A percentile compares a stretch with the other conserved stretches of the same genome.
These are phyloP conservation scores for Senna tora DNA, from an alignment of 306 rosid species.

Conservation along the genomic window DNA sequence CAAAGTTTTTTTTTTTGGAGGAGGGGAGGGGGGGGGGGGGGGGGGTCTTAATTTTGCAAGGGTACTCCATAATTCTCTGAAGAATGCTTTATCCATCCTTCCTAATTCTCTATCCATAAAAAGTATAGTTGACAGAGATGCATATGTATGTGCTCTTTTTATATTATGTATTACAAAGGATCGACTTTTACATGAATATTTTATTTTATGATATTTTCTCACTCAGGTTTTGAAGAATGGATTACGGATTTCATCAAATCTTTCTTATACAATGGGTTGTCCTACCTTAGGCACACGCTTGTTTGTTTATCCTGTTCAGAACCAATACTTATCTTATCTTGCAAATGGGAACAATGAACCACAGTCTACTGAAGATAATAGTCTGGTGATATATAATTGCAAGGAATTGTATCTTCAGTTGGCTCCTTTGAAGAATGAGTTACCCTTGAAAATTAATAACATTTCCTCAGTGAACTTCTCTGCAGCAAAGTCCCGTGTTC, in stretches of 20 bases:
- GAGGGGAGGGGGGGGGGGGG: background rate
- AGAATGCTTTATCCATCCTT: background rate
- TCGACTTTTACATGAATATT: conserved; percentile 12
- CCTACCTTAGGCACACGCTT: conserved; percentile 60
- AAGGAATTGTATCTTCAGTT: conserved; percentile 69
- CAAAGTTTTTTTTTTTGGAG: background rate
- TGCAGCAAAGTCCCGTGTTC: conserved; percentile 40
- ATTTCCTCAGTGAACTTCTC: conserved; percentile 38
- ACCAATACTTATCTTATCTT: conserved; percentile 39
- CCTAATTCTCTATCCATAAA: background rate
- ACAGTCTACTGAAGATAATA: conserved; percentile 32
- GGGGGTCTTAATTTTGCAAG: background rate
- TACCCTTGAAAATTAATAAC: conserved; percentile 39
- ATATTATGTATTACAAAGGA: conserved; percentile 1
- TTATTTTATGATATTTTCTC: conserved; percentile 31
- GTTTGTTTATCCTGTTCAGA: conserved; percentile 54
- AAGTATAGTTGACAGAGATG: background rate
- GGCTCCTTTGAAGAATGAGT: conserved; percentile 46
- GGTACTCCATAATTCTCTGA: background rate
- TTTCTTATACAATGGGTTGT: conserved; percentile 72
- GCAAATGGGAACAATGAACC: conserved; percentile 44
- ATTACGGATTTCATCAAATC: conserved; percentile 69
- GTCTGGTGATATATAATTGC: conserved; percentile 53
- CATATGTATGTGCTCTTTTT: background rate
- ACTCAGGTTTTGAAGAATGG: conserved; percentile 68